Percentiles rank a stretch among this genome's conserved stretches.
Conservation (phyloP, 2,329 filamentous ascomycete genomes). For the Pezizomycotina sp. region DNA sequence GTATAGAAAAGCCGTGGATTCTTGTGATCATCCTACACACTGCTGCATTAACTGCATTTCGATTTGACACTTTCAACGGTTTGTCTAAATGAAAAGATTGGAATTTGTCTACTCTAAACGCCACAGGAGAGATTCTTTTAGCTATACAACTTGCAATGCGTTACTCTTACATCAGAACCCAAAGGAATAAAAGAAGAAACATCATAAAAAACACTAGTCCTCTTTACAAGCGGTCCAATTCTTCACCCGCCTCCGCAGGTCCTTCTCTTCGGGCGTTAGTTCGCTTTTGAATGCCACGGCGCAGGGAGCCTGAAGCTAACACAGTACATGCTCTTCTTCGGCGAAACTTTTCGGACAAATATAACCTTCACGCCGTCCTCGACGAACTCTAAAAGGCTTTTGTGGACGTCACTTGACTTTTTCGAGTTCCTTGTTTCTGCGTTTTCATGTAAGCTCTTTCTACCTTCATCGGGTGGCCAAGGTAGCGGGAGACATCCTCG, state of each 20-base stretch:
- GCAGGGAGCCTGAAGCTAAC: slow-evolving; percentile 72
- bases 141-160: no score
- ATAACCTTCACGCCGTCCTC: slow-evolving; percentile 41
- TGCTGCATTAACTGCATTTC: no score
- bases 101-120: no score
- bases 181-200: no score
- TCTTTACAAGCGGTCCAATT: no score
- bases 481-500: slow-evolving; percentile 33
- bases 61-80: no score
- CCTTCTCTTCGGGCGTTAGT: slow-evolving; percentile 51
- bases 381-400: slow-evolving; percentile 37
- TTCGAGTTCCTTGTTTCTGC: neutral
- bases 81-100: no score
- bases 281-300: slow-evolving; percentile 75
- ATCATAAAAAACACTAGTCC: no score
- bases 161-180: no score
- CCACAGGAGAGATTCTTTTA: no score
- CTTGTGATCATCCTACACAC: no score
- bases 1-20: no score
- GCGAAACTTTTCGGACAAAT: slow-evolving; percentile 72
- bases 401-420: slow-evolving; percentile 6
- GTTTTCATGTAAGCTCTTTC: slow-evolving; percentile 32
- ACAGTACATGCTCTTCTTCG: slow-evolving; percentile 93
- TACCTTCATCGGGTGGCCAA: slow-evolving; percentile 42
- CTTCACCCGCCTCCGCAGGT: slow-evolving; percentile 33